Conservation (phyloP, 2,329 filamentous ascomycete genomes). For the Grosmannia huntii region DNA sequence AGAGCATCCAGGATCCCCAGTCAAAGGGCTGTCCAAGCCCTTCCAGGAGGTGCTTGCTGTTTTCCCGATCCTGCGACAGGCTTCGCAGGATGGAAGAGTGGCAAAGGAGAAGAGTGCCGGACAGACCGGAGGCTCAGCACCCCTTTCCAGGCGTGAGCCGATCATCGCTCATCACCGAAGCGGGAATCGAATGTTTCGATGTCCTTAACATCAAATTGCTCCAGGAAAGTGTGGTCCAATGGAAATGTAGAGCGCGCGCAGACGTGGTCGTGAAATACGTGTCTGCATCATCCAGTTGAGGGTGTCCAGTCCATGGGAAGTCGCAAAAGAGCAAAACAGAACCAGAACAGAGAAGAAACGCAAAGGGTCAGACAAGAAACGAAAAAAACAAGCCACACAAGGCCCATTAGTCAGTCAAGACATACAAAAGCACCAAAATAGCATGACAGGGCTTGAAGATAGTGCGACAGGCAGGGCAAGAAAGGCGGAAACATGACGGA, state of each 20-base stretch:
- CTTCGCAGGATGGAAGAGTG: neutral
- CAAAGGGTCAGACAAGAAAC: neutral
- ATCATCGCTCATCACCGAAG: neutral
- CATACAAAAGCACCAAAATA: too few relatives aligned
- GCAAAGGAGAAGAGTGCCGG: neutral
- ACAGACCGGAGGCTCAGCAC: neutral
- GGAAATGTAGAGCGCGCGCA: neutral
- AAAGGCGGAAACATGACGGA: neutral
- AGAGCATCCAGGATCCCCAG: neutral
- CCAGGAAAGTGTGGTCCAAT: neutral
- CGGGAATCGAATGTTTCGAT: neutral
- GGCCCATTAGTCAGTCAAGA: neutral
- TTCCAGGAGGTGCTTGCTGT: neutral
- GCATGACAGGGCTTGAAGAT: too few relatives aligned
- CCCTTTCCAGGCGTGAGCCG: neutral
- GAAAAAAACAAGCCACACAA: neutral
- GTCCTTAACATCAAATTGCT: neutral
- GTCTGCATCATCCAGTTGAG: neutral
- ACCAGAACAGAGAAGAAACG: neutral
- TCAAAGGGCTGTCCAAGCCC: neutral
- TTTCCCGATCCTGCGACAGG: neutral
- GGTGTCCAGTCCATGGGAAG: neutral
- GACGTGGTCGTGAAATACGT: neutral
- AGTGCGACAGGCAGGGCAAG: too few relatives aligned
- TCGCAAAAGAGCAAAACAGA: neutral